Percentiles rank a stretch among this genome's conserved stretches.
Conservation (phyloP, 2,329 filamentous ascomycete species). For the Fusarium albosuccineum region DNA sequence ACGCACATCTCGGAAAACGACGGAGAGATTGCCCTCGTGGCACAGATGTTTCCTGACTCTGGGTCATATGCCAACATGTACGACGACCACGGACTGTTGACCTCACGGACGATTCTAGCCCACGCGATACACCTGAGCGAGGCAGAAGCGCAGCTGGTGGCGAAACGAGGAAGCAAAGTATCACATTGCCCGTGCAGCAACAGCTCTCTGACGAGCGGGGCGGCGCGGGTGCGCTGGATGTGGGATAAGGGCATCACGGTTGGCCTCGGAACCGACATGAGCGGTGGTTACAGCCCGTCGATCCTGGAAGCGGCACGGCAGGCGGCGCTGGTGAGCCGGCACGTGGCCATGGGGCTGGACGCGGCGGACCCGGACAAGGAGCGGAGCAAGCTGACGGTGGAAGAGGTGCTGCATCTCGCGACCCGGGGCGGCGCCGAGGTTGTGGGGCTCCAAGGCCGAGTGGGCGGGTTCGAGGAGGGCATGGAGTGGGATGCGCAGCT, state of each 20-base stretch:
- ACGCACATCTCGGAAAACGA: slow-evolving; percentile 92
- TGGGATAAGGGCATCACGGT: slow-evolving; percentile 81
- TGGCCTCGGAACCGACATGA: slow-evolving; percentile 91
- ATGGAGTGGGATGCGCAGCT: slow-evolving; percentile 95
- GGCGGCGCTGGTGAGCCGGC: slow-evolving; percentile 81
- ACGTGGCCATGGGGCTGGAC: slow-evolving; percentile 69
- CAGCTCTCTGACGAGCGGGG: slow-evolving; percentile 82
- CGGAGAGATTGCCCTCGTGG: slow-evolving; percentile 79
- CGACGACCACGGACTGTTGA: slow-evolving; percentile 78
- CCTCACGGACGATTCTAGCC: slow-evolving; percentile 81
- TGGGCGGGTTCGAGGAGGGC: slow-evolving; percentile 87
- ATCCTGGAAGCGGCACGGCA: slow-evolving; percentile 87
- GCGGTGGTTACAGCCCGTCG: slow-evolving; percentile 85
- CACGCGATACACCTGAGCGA: slow-evolving; percentile 83
- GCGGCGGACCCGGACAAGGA: slow-evolving; percentile 54
- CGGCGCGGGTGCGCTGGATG: slow-evolving; percentile 80
- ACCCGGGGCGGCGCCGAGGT: slow-evolving; percentile 90
- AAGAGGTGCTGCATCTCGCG: slow-evolving; percentile 87
- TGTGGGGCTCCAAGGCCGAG: slow-evolving; percentile 76
- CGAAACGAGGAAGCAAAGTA: slow-evolving; percentile 72
- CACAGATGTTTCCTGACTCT: slow-evolving; percentile 74
- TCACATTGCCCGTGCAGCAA: slow-evolving; percentile 92
- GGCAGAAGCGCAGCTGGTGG: slow-evolving; percentile 75
- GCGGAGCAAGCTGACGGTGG: slow-evolving; percentile 78
- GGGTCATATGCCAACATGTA: slow-evolving; percentile 82